Evolutionary conservation across 352 stramenopile genomes (phyloP).

Genomic region (Pythium folliculosum): DNA sequence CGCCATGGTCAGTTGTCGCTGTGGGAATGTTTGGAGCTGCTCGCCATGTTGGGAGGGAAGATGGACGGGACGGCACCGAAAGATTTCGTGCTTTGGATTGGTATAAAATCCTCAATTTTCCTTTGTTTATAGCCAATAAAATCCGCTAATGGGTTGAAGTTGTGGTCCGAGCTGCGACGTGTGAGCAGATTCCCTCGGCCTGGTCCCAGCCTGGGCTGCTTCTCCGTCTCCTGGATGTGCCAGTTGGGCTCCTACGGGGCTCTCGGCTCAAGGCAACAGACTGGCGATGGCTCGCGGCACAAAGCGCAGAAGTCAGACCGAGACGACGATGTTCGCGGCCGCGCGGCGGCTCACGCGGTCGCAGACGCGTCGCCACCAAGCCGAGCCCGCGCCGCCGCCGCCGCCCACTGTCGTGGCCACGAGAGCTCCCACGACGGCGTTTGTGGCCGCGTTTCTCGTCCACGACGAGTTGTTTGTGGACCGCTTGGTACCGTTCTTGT

Average conservation of each 20-base stretch:
- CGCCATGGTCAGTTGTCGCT: not conserved
- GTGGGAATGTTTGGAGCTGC: not conserved
- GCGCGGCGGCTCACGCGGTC: not conserved
- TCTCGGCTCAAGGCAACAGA: no score
- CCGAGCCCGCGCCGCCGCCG: not conserved
- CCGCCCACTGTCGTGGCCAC: no score
- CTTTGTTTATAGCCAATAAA: not conserved
- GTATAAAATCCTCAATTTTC: not conserved
- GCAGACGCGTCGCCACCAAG: not conserved
- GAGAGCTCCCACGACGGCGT: not conserved
- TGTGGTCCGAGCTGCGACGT: not conserved
- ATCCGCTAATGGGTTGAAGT: not conserved
- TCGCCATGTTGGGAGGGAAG: not conserved
- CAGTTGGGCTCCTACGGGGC: not conserved
- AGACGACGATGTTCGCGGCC: not conserved
- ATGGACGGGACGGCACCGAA: not conserved
- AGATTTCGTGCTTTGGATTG: not conserved
- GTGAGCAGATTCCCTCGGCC: not conserved
- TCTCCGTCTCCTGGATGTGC: not conserved
- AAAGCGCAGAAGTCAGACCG: not conserved
- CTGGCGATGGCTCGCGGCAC: not conserved
- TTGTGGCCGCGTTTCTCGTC: not conserved
- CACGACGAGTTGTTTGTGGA: slow-evolving; percentile 7
- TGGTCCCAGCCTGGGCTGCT: not conserved
- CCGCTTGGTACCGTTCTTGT: slow-evolving; percentile 1